Percentiles rank a stretch among this genome's conserved stretches.
Conservation (phyloP, 1,284 basidiomycete genomes). For the Mycena sp. region DNA sequence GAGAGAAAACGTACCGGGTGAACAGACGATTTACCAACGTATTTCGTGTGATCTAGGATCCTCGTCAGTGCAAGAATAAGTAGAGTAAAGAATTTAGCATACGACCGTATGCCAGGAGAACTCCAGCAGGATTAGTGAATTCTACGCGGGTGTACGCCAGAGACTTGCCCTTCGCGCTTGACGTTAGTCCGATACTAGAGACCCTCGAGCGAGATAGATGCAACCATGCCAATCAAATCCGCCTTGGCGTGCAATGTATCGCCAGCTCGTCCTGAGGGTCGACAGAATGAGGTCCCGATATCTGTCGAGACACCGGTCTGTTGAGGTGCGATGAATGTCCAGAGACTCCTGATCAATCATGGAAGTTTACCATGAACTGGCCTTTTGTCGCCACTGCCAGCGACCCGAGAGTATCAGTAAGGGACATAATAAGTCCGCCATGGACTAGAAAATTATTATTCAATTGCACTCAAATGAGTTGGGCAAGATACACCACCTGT, state of each 20-base stretch:
- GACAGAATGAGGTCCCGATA: conserved; percentile 85
- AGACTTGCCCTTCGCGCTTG: conserved; percentile 69
- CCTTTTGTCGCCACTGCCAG: conserved; percentile 76
- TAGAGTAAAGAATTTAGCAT: conserved; percentile 39
- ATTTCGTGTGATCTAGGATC: conserved; percentile 84
- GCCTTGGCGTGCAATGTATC: conserved; percentile 72
- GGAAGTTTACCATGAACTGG: conserved; percentile 71
- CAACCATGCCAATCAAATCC: conserved; percentile 68
- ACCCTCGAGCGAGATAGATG: conserved; percentile 30
- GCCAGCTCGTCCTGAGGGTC: conserved; percentile 72
- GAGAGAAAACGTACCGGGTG: conserved; percentile 59
- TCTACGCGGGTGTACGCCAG: conserved; percentile 85
- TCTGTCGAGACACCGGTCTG: conserved; percentile 88
- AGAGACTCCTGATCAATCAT: no score
- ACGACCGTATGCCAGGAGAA: conserved; percentile 88
- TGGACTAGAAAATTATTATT: conserved; percentile 59
- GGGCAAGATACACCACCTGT: conserved; percentile 37
- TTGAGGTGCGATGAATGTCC: neutral
- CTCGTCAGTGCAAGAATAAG: conserved; percentile 22
- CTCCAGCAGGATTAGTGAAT: conserved; percentile 74
- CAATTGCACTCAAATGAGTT: conserved; percentile 3
- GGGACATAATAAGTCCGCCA: conserved; percentile 84
- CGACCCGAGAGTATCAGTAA: conserved; percentile 59
- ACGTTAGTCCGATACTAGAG: neutral
- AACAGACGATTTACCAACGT: conserved; percentile 78